These are phyloP conservation scores for Cyberlindnera veronae DNA, from an alignment of 805 yeast genomes.

Conservation along the genomic window DNA sequence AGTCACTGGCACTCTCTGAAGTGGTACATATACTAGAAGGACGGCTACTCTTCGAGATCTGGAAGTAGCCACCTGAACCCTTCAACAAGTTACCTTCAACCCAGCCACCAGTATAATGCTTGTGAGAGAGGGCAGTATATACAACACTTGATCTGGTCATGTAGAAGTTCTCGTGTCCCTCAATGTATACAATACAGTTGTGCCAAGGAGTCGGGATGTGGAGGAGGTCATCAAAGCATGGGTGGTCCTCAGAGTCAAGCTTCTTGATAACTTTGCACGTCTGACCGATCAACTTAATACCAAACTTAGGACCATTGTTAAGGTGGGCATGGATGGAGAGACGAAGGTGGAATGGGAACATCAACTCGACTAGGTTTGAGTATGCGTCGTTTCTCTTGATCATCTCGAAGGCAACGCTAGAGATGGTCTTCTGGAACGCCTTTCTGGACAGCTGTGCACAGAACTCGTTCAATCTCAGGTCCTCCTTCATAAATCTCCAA, in stretches of 20 bases:
- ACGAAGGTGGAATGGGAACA: constrained; percentile 58
- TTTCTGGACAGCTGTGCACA: constrained; percentile 38
- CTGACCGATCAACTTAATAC: constrained; percentile 45
- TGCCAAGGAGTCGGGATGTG: constrained; percentile 72
- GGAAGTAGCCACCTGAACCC: constrained; percentile 34
- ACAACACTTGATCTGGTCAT: constrained; percentile 37
- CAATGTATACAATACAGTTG: constrained; percentile 46
- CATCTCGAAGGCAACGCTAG: constrained; percentile 61
- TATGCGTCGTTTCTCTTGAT: constrained; percentile 63
- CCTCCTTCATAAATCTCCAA: constrained; percentile 57
- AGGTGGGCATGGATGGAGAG: constrained; percentile 60
- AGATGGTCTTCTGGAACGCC: constrained; percentile 44
- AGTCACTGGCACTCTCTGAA: background rate
- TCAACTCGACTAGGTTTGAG: constrained; percentile 55
- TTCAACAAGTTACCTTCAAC: constrained; percentile 28
- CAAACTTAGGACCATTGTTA: constrained; percentile 58
- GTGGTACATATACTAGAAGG: background rate
- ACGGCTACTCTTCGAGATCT: constrained; percentile 8
- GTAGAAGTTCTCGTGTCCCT: constrained; percentile 31
- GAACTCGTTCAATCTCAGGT: constrained; percentile 41
- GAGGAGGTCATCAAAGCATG: constrained; percentile 46
- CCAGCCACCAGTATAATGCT: constrained; percentile 35
- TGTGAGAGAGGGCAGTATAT: constrained; percentile 34
- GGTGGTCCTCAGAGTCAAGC: constrained; percentile 38
- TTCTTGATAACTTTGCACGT: constrained; percentile 45